Conservation (phyloP, 768 basidiomycete genomes). For the Infundibulicybe gibba region DNA sequence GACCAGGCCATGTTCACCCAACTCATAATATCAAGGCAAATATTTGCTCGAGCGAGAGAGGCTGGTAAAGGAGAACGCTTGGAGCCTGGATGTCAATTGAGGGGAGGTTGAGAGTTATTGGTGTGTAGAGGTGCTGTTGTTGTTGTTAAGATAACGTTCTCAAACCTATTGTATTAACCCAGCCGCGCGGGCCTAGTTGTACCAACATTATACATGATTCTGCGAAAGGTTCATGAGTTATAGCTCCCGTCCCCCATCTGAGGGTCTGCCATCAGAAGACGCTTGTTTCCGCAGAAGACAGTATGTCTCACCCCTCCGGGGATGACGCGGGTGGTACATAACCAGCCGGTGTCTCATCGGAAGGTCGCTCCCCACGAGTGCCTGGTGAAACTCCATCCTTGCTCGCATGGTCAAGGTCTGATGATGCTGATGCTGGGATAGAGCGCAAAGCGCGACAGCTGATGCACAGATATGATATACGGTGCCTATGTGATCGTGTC, state of each 20-base stretch:
- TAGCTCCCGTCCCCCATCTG: conserved; percentile 20
- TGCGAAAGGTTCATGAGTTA: conserved; percentile 14
- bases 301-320: conserved; percentile 63
- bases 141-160: too few species aligned
- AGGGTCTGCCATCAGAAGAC: conserved; percentile 18
- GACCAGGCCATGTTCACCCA: background rate
- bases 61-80: conserved; percentile 78
- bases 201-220: background rate
- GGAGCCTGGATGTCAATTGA: conserved; percentile 52
- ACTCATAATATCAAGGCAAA: conserved; percentile 47
- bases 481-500: conserved; percentile 44
- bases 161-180: too few species aligned
- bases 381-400: too few species aligned
- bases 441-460: conserved; percentile 54
- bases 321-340: conserved; percentile 54
- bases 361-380: too few species aligned
- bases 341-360: conserved; percentile 17
- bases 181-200: conserved; percentile 1
- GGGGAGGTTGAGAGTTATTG: background rate
- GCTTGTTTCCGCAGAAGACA: conserved; percentile 62
- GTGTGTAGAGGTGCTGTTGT: too few species aligned
- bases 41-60: conserved; percentile 80
- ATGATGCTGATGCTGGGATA: conserved; percentile 54
- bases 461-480: conserved; percentile 55
- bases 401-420: too few species aligned